Percentiles rank a stretch among this genome's conserved stretches.
Conservation (phyloP, 2,329 filamentous ascomycete genomes). For the Cladosporium velox region DNA sequence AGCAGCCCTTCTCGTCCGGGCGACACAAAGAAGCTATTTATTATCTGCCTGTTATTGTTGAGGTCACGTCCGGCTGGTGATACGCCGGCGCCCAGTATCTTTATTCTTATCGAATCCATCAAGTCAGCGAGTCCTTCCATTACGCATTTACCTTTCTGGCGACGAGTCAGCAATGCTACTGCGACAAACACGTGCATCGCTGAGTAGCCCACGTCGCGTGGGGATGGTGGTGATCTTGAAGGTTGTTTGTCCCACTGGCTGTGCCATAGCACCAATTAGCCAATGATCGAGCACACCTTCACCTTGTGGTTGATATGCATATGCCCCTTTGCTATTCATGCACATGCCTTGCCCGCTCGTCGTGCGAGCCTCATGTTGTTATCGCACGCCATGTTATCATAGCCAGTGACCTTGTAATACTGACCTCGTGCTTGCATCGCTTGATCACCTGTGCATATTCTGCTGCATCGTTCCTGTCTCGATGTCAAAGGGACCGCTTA, state of each 20-base stretch:
- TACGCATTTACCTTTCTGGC: neutral
- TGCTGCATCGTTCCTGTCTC: slow-evolving; percentile 9
- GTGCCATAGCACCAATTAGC: neutral
- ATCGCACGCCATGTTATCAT: neutral
- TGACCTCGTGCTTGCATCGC: neutral
- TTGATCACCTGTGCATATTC: neutral
- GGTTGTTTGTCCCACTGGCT: neutral
- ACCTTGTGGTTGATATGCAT: neutral
- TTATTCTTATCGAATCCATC: slow-evolving; percentile 1
- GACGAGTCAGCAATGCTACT: neutral
- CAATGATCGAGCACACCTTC: slow-evolving; percentile 10
- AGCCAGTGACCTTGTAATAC: neutral
- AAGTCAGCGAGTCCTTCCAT: neutral
- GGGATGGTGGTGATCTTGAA: neutral
- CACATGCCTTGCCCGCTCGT: neutral
- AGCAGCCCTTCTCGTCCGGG: slow-evolving; percentile 3
- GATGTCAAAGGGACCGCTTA: neutral
- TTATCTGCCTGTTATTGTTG: slow-evolving; percentile 16
- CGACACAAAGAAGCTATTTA: slow-evolving; percentile 17
- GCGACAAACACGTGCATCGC: slow-evolving; percentile 12
- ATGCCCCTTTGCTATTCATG: neutral
- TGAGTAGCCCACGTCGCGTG: slow-evolving; percentile 2
- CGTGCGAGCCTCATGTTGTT: neutral
- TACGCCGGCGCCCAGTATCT: neutral
- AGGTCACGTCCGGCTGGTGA: neutral